Base-by-base conservation (phyloP, 2,329 filamentous ascomycete genomes). In the Erysiphe neolycopersici region DNA sequence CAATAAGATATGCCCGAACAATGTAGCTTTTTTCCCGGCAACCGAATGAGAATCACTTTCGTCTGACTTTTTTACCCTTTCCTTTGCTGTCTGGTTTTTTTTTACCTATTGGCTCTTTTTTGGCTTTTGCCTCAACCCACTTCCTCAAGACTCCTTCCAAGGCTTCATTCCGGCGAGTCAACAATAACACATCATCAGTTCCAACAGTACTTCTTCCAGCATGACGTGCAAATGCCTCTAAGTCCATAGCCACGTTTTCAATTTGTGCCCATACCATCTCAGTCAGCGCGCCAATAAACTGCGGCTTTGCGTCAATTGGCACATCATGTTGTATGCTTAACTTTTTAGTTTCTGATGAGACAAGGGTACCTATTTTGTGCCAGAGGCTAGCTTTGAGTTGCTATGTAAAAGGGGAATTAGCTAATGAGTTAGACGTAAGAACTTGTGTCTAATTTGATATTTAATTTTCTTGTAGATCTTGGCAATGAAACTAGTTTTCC, bases 211-310 rank as follows among this genome's bases (percentile, higher is more conserved):
- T 73, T 22, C 87, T 71, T 1, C 80, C 79, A 11, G 81, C 87
- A 60, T 98, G 89, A 43, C 73, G 75, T 12, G 73, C 68, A 56
- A 77, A 77, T 6, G 65, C 64, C 52, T 79, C 74, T 16, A 80
- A 60, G 55, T 80, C 76, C 45, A 64, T 62, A 19, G 69, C 63
- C 17, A 65, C 60, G 26, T 62, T 68, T 51, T 69, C 68, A 43
- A 93, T 79, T 51, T 92, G 84, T 1, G 75, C 70, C 74, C 81
- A 93, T 8, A 87, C 78, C 59, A 92, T 71, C 59, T 93, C 84
- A 0, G 81, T 89, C 55, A 91, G 59, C 0, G 79, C 72, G 9
- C 78, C 83, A 51, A 91, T 91, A 59, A 91, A 93, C 55, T 92
- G 83, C 1, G 82, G 82, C 22, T 87, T 93, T 6, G 85, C 82